Evolutionary conservation across 2,329 filamentous ascomycete species (phyloP), one percentile per base, ranked within the genome.

Genomic region (Aphanoascus verrucosus): DNA sequence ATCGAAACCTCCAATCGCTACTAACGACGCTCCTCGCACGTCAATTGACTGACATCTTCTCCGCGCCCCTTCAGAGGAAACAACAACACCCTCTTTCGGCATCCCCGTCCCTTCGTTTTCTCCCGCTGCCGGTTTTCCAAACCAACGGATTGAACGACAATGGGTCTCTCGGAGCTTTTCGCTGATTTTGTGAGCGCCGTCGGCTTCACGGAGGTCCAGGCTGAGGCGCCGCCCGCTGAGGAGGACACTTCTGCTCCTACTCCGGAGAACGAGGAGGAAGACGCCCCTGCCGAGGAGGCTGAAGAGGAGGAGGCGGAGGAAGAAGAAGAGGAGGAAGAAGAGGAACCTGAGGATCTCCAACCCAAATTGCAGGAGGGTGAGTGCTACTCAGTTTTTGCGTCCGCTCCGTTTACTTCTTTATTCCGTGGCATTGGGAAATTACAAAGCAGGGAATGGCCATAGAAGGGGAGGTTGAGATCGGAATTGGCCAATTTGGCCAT

Each of bases 331-430:
- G 87, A 91, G 58, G 85, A 90, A 57, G 84, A 88, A 57, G 85
- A 89, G 60, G 87, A 93, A 75, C 75, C 81, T 58, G 83, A 85
- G 63, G 91, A 97, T 70, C 83, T 85, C 63, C 94, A 94, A 80
- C 87, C 90, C 58, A 80, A 81, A 71, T 74, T 97, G 58, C 86
- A 94, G 74, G 88, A 94, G 81, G 89, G 93, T 97, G 73, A 79
- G 88, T 83, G 50, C 48, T 41, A 12, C 15, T 31, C 20, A 9
- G 3, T 42, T 20, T 41, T 15, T 28, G 8, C n/a, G 12, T 28
- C 23, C 11, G 3, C 17, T 42, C 1, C 6, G 20, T 15, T 20
- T 44, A 12, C 44, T 20, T 14, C 1, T 47, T 37, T 1, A 8
- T 34, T 5, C 35, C 28, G 31, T 6, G 35, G n/a, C 5, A n/a